These are phyloP conservation scores for Marchantia polymorpha DNA, from an alignment of 225 moss, liverwort and hornwort genomes.

Conservation along the genomic window DNA sequence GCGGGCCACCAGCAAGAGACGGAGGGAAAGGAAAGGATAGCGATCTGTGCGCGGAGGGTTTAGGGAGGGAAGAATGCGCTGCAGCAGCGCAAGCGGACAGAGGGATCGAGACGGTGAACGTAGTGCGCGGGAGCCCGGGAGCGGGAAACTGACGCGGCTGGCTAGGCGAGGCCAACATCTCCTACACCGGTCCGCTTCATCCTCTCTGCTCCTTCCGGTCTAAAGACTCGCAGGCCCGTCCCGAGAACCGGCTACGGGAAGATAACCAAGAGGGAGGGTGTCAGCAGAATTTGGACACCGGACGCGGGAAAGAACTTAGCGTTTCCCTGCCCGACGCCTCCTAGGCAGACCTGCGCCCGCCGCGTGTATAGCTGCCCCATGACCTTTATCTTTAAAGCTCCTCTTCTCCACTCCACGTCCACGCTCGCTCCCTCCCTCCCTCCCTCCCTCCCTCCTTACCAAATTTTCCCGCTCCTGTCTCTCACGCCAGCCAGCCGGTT, in stretches of 20 bases:
- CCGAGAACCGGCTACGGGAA: conserved; percentile 11
- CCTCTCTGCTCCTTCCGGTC: background rate
- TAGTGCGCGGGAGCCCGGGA: conserved; percentile 17
- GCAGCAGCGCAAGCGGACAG: background rate
- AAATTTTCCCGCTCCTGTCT: conserved; percentile 1
- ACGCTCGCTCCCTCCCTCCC: background rate
- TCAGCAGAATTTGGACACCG: conserved; percentile 12
- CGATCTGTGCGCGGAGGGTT: background rate
- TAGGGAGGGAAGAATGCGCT: conserved; percentile 8
- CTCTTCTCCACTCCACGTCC: background rate
- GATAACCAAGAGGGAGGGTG: conserved; percentile 8
- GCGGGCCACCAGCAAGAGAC: background rate
- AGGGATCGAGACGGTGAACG: background rate
- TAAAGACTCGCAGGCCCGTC: background rate
- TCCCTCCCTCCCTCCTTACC: background rate
- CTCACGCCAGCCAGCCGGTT: conserved; percentile 5
- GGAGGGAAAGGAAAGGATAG: conserved; percentile 1
- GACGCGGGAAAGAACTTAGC: conserved; percentile 15
- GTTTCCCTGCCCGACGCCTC: background rate
- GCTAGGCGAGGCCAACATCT: background rate
- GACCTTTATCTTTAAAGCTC: conserved; percentile 25
- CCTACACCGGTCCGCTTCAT: background rate
- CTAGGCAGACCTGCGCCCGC: background rate
- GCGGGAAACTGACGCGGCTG: conserved; percentile 17
- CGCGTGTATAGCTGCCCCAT: conserved; percentile 22